Percentiles rank a stretch among this genome's conserved stretches.
These are phyloP conservation scores for Nemophila menziesii DNA, from an alignment of 257 asterid genomes.

Conservation along the genomic window DNA sequence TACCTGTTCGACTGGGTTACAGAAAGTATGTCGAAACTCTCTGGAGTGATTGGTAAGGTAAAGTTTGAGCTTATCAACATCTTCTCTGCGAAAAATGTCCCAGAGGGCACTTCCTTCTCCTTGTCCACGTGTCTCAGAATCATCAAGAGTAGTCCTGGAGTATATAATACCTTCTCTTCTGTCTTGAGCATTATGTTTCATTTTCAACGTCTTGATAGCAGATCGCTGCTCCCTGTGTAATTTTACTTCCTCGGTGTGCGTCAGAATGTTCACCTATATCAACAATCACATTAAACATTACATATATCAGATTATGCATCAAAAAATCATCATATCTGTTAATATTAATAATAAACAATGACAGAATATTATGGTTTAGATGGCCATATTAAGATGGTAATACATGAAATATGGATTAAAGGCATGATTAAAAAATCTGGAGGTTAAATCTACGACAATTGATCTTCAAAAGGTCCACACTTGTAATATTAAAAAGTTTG, in stretches of 20 bases:
- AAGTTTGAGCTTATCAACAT: conserved; percentile 59
- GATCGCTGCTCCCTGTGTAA: conserved; percentile 37
- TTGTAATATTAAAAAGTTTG: too few species aligned
- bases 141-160: conserved; percentile 5
- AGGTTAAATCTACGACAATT: too few species aligned
- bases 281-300: too few species aligned
- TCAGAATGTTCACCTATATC: conserved; percentile 77
- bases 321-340: too few species aligned
- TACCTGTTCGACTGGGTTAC: conserved; percentile 76
- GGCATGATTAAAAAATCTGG: neutral
- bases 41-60: conserved; percentile 57
- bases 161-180: conserved; percentile 30
- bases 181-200: conserved; percentile 67
- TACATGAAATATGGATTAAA: neutral
- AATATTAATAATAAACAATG: too few species aligned
- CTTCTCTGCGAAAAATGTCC: conserved; percentile 93
- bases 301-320: too few species aligned
- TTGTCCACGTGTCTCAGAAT: neutral
- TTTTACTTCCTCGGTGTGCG: conserved; percentile 65
- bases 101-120: conserved; percentile 61
- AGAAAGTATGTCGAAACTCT: conserved; percentile 74
- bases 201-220: conserved; percentile 51
- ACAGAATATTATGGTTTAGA: too few species aligned
- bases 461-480: too few species aligned
- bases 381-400: too few species aligned